Conservation (phyloP, 345 rosid species). For the Adansonia digitata region DNA sequence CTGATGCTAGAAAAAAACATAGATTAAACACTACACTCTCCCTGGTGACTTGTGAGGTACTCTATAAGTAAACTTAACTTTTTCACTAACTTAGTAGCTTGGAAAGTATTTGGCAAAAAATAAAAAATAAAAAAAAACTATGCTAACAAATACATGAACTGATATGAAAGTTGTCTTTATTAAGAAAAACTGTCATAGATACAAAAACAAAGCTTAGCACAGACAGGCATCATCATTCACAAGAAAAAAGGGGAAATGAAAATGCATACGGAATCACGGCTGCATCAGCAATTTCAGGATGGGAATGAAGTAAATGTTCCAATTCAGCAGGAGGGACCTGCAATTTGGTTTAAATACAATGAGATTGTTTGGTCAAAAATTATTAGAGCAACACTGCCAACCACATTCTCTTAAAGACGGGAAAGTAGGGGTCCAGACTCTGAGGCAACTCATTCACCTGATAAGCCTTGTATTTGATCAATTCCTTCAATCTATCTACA, state of each 20-base stretch:
- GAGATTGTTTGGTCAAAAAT: background rate
- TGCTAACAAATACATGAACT: background rate
- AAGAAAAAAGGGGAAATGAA: too few relatives aligned
- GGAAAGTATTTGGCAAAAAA: background rate
- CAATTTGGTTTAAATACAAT: slow-evolving; percentile 5
- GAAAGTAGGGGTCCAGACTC: background rate
- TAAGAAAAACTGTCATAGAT: background rate
- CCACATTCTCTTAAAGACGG: too few relatives aligned
- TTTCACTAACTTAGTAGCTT: background rate
- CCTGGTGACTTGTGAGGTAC: background rate
- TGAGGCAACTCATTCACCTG: slow-evolving; percentile 39
- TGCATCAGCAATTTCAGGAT: slow-evolving; percentile 74
- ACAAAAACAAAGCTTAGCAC: background rate
- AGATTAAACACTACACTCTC: background rate
- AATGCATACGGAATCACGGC: slow-evolving; percentile 75
- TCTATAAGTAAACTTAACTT: background rate
- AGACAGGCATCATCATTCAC: background rate
- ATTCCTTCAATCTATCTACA: slow-evolving; percentile 79
- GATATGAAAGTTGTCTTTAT: background rate
- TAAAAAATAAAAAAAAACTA: too few relatives aligned
- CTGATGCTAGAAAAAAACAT: background rate
- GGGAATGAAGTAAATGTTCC: slow-evolving; percentile 68
- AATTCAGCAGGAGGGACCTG: slow-evolving; percentile 93
- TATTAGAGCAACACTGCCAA: background rate
- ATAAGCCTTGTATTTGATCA: slow-evolving; percentile 91